These are phyloP conservation scores for Kwoniella sp. DNA, from an alignment of 768 basidiomycete species.

Conservation along the genomic window DNA sequence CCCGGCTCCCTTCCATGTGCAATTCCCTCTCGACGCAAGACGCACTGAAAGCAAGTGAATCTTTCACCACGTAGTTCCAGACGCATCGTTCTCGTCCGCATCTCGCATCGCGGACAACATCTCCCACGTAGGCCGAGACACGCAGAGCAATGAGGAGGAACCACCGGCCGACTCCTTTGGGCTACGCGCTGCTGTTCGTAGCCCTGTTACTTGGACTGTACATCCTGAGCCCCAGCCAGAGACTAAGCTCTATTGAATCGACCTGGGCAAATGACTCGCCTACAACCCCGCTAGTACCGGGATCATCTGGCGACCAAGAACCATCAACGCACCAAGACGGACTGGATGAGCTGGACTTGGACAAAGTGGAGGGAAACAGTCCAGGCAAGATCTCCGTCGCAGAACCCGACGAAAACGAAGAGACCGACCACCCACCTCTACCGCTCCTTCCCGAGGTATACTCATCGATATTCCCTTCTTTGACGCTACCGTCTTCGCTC, in stretches of 20 bases:
- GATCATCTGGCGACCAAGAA: background rate
- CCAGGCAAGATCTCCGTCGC: background rate
- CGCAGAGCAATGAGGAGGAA: constrained; percentile 12
- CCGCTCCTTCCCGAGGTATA: constrained; percentile 10
- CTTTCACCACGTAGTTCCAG: too few species aligned
- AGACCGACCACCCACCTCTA: constrained; percentile 6
- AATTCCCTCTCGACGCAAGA: too few species aligned
- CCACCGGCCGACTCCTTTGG: constrained; percentile 18
- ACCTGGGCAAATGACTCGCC: background rate
- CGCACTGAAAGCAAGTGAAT: too few species aligned
- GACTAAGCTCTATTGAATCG: background rate
- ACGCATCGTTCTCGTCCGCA: too few species aligned
- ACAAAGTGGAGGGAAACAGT: background rate
- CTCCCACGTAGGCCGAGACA: too few species aligned
- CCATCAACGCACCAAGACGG: background rate
- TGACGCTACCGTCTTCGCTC: constrained; percentile 17
- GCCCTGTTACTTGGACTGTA: constrained; percentile 1
- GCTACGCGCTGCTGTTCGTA: constrained; percentile 10
- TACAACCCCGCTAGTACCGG: background rate
- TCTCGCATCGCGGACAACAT: too few species aligned
- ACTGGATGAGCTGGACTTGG: background rate
- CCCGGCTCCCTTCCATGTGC: too few species aligned
- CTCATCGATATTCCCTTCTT: constrained; percentile 16
- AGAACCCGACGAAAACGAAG: background rate
- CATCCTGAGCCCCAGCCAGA: background rate